Conservation (phyloP, 257 asterid genomes). For the Salvia splendens region DNA sequence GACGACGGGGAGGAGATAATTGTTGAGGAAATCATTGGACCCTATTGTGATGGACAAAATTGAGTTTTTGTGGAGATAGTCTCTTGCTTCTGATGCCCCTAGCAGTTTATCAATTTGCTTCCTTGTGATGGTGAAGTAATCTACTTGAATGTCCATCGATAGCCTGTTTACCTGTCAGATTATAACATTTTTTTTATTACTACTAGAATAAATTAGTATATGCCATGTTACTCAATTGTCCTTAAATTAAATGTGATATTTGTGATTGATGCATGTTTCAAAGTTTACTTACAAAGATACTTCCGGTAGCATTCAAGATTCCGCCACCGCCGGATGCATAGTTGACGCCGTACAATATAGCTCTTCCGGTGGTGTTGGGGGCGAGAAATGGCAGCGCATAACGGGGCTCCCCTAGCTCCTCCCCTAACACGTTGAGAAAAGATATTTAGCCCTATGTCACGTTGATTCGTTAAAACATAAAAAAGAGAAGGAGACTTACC, state of each 20-base stretch:
- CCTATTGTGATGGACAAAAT: conserved; percentile 85
- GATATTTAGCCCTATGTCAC: background rate
- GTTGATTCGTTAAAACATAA: background rate
- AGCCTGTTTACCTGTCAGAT: conserved; percentile 76
- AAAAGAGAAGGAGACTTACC: conserved; percentile 43
- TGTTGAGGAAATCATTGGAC: conserved; percentile 89
- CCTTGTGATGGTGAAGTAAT: conserved; percentile 89
- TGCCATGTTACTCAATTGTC: too few relatives aligned
- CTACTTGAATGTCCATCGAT: conserved; percentile 87
- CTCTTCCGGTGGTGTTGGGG: conserved; percentile 80
- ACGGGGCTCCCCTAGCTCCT: conserved; percentile 69
- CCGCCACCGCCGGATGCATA: conserved; percentile 99
- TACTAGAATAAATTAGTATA: too few relatives aligned
- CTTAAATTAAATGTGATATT: too few relatives aligned
- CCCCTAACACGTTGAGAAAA: conserved; percentile 43
- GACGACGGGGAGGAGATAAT: conserved; percentile 76
- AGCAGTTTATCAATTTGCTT: conserved; percentile 56
- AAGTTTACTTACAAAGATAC: conserved; percentile 61
- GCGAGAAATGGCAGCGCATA: conserved; percentile 81
- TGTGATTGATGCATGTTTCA: too few relatives aligned
- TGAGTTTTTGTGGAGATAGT: conserved; percentile 52
- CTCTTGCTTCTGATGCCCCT: conserved; percentile 74
- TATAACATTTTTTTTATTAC: too few relatives aligned
- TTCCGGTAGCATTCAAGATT: conserved; percentile 84
- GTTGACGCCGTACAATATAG: conserved; percentile 71